Evolutionary conservation across 208 protist genomes (phyloP), one percentile per base, ranked within the genome.

Genomic region (Herpetomonas tarakana): DNA sequence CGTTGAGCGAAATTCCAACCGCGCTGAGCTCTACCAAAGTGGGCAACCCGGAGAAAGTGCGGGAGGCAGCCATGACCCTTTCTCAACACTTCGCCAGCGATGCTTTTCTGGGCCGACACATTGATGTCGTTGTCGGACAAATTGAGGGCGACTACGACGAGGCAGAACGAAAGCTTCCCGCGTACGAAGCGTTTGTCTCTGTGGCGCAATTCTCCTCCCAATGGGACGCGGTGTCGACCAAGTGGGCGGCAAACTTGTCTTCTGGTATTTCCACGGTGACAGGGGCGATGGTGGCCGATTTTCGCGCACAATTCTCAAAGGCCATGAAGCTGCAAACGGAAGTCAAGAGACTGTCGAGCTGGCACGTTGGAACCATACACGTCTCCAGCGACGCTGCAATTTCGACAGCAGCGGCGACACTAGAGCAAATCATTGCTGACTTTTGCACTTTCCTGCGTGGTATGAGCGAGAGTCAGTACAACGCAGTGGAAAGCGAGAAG

Each of bases 141-240:
- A 44, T 89, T 1, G 64, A 64, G 26, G 51, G 24, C 16, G 73
- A 81, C 25, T 78, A 81, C 70, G 68, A 69, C 12, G 68, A 80
- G 11, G 71, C 69, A 1, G 51, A 45, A 18, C 52, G 54, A 22
- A 75, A 78, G 26, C 61, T 78, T 9, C 24, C 29, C 0, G 62
- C 51, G 26, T 86, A 83, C 58, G 73, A 83, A 28, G 18, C 62
- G 1, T 56, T 76, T 18, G 7, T 76, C 1, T 29, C 24, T 7
- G 67, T 74, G 6, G 60, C 71, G 2, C 19, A 67, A 3, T 86
- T 86, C 72, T 44, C 79, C 14, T 41, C 0, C 16, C 67, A 83
- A 38, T 81, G 75, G 78, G 55, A 27, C 2, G 60, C 62, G 1
- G 62, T 72, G 0, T 62, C 85, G 0, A 26, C 30, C 6, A 50